Base-by-base conservation (phyloP, 257 asterid species). In the Nicotiana obtusifolia region DNA sequence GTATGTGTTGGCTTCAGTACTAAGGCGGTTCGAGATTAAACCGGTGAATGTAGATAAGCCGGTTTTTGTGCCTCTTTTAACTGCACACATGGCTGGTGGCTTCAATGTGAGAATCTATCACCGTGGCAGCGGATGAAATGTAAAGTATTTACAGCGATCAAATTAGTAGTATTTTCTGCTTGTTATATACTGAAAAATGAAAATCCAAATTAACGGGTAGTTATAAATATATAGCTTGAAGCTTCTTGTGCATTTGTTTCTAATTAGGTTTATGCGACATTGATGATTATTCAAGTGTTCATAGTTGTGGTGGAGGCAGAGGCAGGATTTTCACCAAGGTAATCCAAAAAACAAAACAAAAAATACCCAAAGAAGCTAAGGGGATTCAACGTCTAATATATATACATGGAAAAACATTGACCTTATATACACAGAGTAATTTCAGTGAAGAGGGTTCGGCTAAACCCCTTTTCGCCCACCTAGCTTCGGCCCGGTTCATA, bases 61-160 rank as follows among this genome's bases (percentile, higher is more conserved):
- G 81, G 84, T 85, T 76, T 91, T 83, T 16, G 88, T 91, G 17
- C 95, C 94, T 2, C 83, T 85, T 31, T 83, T 91, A 26, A 90
- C 95, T 22, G 94, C 95, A 0, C 75, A 88, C 20, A 91, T 90
- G 94, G 93, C 89, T 33, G 94, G 94, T 2, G 94, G 94, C 28
- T 88, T 91, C 22, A 86, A 82, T 16, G 94, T 91, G 53, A 69
- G 90, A 68, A 68, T 68, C 2, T 22, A 68, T 37, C 56, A n/a
- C 10, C 53, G 76, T 17, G 47, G 47, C 33, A 30, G 4, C 33
- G 33, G 3, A 30, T 1, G 10, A 35, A n/a, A 35, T n/a, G 17
- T 19, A 35, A 33, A 19, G 10, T 9, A 19, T 16, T 30, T 30
- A 30, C 3, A 30, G 33, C 33, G 33, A 3, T 30, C 33, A 30